phyloP scores from a whole-genome alignment of 2,329 filamentous ascomycete species.

The Verticillium isaacii region DNA sequence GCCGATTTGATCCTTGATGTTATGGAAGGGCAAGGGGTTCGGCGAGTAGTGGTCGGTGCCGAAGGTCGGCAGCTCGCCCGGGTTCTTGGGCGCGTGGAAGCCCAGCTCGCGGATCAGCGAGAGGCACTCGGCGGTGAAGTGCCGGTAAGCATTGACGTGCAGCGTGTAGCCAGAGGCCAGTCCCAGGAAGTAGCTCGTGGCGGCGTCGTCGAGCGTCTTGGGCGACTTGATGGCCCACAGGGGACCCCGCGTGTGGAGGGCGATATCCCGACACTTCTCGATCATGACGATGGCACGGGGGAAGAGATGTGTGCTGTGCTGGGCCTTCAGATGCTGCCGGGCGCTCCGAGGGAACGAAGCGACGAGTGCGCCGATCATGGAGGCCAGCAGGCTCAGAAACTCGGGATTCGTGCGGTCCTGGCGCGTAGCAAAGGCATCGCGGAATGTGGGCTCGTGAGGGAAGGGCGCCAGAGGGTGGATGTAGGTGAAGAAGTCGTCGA shows the following conservation, averaged over 20 bases:
- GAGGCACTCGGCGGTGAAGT: conserved; percentile 70
- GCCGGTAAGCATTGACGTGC: conserved; percentile 60
- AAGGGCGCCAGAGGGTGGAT: conserved; percentile 74
- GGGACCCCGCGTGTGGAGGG: conserved; percentile 60
- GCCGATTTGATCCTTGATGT: conserved; percentile 67
- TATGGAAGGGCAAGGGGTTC: conserved; percentile 52
- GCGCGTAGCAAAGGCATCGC: conserved; percentile 60
- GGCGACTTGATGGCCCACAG: conserved; percentile 42
- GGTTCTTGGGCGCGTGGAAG: conserved; percentile 52
- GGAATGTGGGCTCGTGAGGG: conserved; percentile 73
- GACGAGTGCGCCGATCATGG: conserved; percentile 70
- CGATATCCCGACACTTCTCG: conserved; percentile 65
- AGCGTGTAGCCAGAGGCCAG: conserved; percentile 64
- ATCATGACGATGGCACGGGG: conserved; percentile 66
- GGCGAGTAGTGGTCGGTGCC: conserved; percentile 32
- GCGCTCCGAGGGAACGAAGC: conserved; percentile 72
- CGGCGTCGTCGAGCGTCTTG: conserved; percentile 50
- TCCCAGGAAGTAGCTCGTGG: conserved; percentile 72
- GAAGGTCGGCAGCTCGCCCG: conserved; percentile 31
- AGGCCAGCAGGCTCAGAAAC: conserved; percentile 67
- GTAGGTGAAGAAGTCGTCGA: conserved; percentile 81
- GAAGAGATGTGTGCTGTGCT: conserved; percentile 60
- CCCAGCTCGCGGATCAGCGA: conserved; percentile 64
- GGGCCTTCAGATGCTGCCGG: conserved; percentile 62
- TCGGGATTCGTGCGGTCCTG: conserved; percentile 62